Conservation (phyloP, 345 rosid species). For the Eutrema yunnanense region DNA sequence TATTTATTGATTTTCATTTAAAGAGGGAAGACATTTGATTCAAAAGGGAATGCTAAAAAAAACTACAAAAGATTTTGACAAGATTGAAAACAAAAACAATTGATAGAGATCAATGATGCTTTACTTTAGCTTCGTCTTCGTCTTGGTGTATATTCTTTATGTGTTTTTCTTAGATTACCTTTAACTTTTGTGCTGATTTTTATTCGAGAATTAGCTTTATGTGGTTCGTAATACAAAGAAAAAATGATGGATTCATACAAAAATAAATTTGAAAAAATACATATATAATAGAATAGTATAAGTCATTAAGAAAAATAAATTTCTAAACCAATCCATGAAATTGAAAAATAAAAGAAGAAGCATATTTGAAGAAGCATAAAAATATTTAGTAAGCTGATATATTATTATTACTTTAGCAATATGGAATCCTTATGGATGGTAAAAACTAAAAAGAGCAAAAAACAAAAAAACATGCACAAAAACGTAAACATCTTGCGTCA, state of each 20-base stretch:
- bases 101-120: constrained; percentile 13
- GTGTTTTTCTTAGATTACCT: constrained; percentile 7
- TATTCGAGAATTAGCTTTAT: not conserved
- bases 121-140: constrained; percentile 15
- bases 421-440: not conserved
- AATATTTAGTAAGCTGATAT: not conserved
- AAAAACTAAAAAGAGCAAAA: constrained; percentile 6
- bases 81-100: not conserved
- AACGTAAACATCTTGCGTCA: not conserved
- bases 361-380: not conserved
- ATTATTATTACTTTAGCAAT: not conserved
- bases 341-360: not conserved
- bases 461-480: not conserved
- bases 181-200: constrained; percentile 1
- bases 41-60: constrained; percentile 9
- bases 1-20: not conserved
- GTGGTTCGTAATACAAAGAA: not conserved
- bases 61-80: constrained; percentile 10
- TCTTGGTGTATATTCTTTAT: constrained; percentile 20
- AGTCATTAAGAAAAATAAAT: too few species aligned
- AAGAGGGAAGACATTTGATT: constrained; percentile 7
- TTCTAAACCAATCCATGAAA: not conserved
- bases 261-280: not conserved
- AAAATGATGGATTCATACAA: not conserved
- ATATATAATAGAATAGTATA: too few species aligned